These are phyloP conservation scores for Aspergillus tubingensis DNA, from an alignment of 2,329 filamentous ascomycete species.

Conservation along the genomic window DNA sequence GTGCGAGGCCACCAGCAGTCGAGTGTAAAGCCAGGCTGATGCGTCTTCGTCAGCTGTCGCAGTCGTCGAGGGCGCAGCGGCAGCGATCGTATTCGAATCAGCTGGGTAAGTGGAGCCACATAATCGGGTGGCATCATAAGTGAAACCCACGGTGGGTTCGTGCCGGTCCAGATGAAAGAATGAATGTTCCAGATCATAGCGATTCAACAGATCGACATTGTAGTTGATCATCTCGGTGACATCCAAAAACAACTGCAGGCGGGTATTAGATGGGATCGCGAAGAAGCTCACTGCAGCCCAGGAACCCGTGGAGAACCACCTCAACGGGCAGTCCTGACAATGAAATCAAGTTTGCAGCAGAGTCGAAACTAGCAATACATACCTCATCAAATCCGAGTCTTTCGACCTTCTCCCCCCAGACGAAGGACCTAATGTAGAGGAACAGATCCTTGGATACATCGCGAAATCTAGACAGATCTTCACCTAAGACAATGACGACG, in stretches of 20 bases:
- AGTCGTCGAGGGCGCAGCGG: slow-evolving; percentile 28
- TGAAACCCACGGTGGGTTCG: slow-evolving; percentile 79
- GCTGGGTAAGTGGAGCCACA: slow-evolving; percentile 64
- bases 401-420: slow-evolving; percentile 78
- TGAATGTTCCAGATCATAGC: slow-evolving; percentile 62
- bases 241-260: slow-evolving; percentile 65
- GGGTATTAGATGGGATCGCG: not conserved
- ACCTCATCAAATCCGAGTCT: slow-evolving; percentile 90
- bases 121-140: slow-evolving; percentile 69
- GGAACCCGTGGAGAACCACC: not conserved
- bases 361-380: slow-evolving; percentile 26
- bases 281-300: not conserved
- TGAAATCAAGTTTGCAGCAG: no score
- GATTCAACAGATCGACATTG: slow-evolving; percentile 73
- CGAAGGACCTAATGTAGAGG: slow-evolving; percentile 68
- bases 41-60: slow-evolving; percentile 6
- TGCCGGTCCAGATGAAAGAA: slow-evolving; percentile 76
- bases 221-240: slow-evolving; percentile 84
- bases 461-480: slow-evolving; percentile 82
- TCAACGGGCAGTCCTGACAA: not conserved
- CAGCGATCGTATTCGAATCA: slow-evolving; percentile 5
- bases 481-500: slow-evolving; percentile 80
- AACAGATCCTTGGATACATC: slow-evolving; percentile 83
- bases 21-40: slow-evolving; percentile 49
- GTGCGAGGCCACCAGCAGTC: slow-evolving; percentile 77